Conservation (phyloP, 345 rosid genomes). For the Salix udensis region DNA sequence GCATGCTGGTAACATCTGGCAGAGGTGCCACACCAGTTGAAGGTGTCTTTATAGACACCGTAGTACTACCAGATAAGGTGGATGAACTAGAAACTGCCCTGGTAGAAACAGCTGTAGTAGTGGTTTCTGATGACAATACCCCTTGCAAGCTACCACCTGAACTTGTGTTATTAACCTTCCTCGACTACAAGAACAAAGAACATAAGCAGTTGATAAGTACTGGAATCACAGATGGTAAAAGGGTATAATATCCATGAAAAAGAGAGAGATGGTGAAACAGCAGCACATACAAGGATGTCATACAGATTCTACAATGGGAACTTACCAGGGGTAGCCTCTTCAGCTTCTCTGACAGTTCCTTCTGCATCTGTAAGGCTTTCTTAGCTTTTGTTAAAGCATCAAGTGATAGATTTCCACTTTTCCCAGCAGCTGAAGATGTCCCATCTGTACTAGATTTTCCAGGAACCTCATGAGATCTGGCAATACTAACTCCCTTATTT, state of each 20-base stretch:
- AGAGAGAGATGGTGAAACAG: neutral
- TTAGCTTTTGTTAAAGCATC: constrained; percentile 89
- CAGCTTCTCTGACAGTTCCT: constrained; percentile 60
- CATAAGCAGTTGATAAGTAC: constrained; percentile 10
- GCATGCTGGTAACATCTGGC: constrained; percentile 38
- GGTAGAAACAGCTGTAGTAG: constrained; percentile 27
- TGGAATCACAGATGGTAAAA: neutral
- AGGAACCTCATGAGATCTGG: constrained; percentile 99
- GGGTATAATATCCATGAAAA: neutral
- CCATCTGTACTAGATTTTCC: constrained; percentile 99
- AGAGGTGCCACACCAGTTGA: constrained; percentile 29
- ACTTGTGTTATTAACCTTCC: constrained; percentile 37
- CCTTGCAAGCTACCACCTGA: constrained; percentile 38
- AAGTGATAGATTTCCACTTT: constrained; percentile 70
- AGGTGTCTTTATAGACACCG: constrained; percentile 36
- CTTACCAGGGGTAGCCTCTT: constrained; percentile 68
- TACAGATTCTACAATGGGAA: neutral
- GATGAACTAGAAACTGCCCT: constrained; percentile 29
- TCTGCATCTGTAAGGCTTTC: constrained; percentile 70
- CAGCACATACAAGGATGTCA: neutral
- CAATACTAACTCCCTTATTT: constrained; percentile 98
- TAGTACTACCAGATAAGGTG: constrained; percentile 15
- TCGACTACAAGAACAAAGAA: constrained; percentile 44
- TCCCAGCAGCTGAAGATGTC: constrained; percentile 66
- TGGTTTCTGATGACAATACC: constrained; percentile 17